phyloP scores from a whole-genome alignment of 1,139 yeast species.

The Zygosaccharomyces pseudobailii region DNA sequence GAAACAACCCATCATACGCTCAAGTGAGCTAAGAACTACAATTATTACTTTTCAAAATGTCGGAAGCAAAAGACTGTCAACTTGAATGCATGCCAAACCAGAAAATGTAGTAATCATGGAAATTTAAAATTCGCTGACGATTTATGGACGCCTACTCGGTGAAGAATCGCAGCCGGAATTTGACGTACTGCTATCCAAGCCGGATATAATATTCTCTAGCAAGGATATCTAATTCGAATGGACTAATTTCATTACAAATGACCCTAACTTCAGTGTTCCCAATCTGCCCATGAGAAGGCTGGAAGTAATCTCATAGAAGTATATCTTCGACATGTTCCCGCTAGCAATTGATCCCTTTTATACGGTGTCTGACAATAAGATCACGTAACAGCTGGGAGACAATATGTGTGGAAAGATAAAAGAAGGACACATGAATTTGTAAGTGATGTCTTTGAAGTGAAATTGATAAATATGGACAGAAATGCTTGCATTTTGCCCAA shows the following conservation, averaged over 20 bases:
- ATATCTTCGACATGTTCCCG: conserved; percentile 21
- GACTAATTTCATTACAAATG: conserved; percentile 74
- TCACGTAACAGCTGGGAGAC: too few relatives aligned
- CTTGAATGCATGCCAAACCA: conserved; percentile 42
- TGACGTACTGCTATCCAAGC: conserved; percentile 58
- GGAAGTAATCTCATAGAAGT: conserved; percentile 58
- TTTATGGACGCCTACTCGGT: conserved; percentile 63
- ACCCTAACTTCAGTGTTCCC: conserved; percentile 74
- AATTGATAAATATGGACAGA: too few relatives aligned
- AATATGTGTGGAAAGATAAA: too few relatives aligned
- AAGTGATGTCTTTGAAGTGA: too few relatives aligned
- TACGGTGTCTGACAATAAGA: too few relatives aligned
- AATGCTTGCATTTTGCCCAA: too few relatives aligned
- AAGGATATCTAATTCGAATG: conserved; percentile 82
- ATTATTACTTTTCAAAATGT: too few relatives aligned
- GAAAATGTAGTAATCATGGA: conserved; percentile 86
- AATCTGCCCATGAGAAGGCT: conserved; percentile 63
- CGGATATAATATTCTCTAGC: conserved; percentile 68
- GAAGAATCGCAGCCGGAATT: conserved; percentile 67
- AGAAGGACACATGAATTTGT: too few relatives aligned
- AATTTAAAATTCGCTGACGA: conserved; percentile 72
- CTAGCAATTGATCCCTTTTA: too few relatives aligned
- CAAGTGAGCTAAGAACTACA: too few relatives aligned
- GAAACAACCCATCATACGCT: too few relatives aligned
- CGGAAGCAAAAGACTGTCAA: too few relatives aligned